Conservation (phyloP, 495 filamentous ascomycete genomes). For the Aspergillus asperescens region DNA sequence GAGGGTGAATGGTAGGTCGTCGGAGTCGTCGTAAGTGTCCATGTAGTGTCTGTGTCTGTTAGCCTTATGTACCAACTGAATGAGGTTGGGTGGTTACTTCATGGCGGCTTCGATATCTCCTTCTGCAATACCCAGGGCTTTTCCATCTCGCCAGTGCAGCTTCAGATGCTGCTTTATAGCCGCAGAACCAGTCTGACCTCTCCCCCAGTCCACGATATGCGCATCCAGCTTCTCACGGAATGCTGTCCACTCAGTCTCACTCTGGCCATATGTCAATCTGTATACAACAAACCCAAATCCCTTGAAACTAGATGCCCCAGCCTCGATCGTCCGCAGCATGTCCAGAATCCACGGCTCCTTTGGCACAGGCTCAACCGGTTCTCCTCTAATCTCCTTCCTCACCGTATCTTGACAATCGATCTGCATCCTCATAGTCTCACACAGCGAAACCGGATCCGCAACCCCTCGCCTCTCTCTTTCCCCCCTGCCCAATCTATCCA, state of each 20-base stretch:
- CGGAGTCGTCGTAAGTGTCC: background rate
- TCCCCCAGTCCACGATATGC: slow-evolving; percentile 25
- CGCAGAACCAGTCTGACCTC: slow-evolving; percentile 22
- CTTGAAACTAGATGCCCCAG: background rate
- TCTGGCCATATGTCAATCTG: slow-evolving; percentile 25
- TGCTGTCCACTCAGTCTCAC: slow-evolving; percentile 23
- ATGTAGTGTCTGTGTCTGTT: slow-evolving; percentile 10
- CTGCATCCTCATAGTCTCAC: slow-evolving; percentile 8
- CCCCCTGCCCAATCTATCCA: background rate
- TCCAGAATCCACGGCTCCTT: slow-evolving; percentile 19
- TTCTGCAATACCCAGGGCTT: slow-evolving; percentile 22
- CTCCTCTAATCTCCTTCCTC: slow-evolving; percentile 17
- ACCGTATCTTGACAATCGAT: slow-evolving; percentile 17
- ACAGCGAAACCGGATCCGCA: background rate
- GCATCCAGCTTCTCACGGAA: slow-evolving; percentile 24
- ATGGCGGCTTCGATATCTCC: slow-evolving; percentile 28
- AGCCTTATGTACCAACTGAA: too few relatives aligned
- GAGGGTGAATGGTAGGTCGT: background rate
- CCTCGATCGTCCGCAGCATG: background rate
- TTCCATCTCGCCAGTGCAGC: slow-evolving; percentile 34
- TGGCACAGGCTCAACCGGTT: slow-evolving; percentile 17
- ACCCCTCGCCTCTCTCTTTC: background rate
- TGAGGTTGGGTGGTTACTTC: slow-evolving; percentile 15
- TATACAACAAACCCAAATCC: slow-evolving; percentile 27
- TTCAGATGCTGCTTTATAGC: slow-evolving; percentile 21